These are phyloP conservation scores for Blastobotrys robertii DNA, from an alignment of 805 yeast species.

Conservation along the genomic window DNA sequence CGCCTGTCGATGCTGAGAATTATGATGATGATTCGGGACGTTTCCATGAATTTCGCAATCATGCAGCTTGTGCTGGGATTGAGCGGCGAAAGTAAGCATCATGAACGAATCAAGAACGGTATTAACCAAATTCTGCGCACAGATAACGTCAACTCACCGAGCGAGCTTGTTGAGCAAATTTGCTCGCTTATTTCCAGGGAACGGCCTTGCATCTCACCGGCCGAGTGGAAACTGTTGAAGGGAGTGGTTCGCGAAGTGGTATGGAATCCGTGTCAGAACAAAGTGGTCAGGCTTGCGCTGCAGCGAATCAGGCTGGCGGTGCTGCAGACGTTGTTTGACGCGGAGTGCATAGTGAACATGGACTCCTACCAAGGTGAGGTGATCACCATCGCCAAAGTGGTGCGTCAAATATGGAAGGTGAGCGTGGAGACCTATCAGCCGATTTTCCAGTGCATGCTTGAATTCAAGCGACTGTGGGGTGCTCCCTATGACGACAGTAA, in stretches of 20 bases:
- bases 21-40: conserved; percentile 12
- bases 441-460: conserved; percentile 10
- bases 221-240: conserved; percentile 10
- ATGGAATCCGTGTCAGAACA: conserved; percentile 7
- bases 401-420: conserved; percentile 12
- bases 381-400: conserved; percentile 8
- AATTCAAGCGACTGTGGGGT: conserved; percentile 2
- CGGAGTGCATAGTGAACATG: conserved; percentile 4
- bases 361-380: conserved; percentile 11
- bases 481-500: not conserved
- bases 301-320: conserved; percentile 12
- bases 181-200: conserved; percentile 8
- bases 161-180: conserved; percentile 4
- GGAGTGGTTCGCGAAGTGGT: conserved; percentile 8
- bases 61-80: conserved; percentile 11
- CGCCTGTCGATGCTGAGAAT: conserved; percentile 12
- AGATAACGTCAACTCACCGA: conserved; percentile 1
- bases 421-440: conserved; percentile 15
- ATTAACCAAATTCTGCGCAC: conserved; percentile 5
- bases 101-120: conserved; percentile 11
- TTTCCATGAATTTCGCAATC: conserved; percentile 11
- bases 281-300: conserved; percentile 8
- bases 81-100: conserved; percentile 7
- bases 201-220: conserved; percentile 11
- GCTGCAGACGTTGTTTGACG: conserved; percentile 6